Base-by-base conservation (phyloP, 768 basidiomycete species). In the Serendipita sp. region DNA sequence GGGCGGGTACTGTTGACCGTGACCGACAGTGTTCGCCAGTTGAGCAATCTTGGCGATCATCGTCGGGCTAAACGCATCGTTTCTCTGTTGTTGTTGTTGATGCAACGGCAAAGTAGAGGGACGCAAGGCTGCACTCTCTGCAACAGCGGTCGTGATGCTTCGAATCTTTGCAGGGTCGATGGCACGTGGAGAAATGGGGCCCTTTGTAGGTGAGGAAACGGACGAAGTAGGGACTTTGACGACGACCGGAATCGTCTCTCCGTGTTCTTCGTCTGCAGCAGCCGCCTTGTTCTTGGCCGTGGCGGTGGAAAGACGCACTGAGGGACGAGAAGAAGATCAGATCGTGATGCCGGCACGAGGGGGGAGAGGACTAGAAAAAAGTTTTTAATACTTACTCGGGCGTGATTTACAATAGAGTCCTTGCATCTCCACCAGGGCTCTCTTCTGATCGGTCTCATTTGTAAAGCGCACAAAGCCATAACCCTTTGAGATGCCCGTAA, bases 401-500 rank as follows among this genome's bases (percentile, higher is more conserved):
- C 91, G 82, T 43, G 88, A 90, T 60, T 90, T 79, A 71, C 91
- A 91, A 70, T 92, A 92, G 11, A 92, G 77, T 10, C 91, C 91
- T 69, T 90, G 89, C 89, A 91, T 93, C 75, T 91, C 91, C 64
- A 86, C 86, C 65, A 95, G 77, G 2, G 91, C 91, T 50, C 93
- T 85, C 70, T 89, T 86, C 72, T 91, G 89, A 72, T 96, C 93
- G 37, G 81, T 76, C 72, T 93, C 90, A 65, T 91, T 87, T 3
- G 87, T 88, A 73, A 95, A 95, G 66, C 93, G 81, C 44, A 96
- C 92, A 71, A 95, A 95, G 33, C 92, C 92, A 73, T 94, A 95
- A 2, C 92, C 92, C 66, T 90, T 80, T 33, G 88, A 91, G 23
- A 91, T 83, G 16, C 91, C 91, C 3, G 91, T 91, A 23, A 86